Conservation (phyloP, 768 basidiomycete genomes). For the Mrakia gelida region DNA sequence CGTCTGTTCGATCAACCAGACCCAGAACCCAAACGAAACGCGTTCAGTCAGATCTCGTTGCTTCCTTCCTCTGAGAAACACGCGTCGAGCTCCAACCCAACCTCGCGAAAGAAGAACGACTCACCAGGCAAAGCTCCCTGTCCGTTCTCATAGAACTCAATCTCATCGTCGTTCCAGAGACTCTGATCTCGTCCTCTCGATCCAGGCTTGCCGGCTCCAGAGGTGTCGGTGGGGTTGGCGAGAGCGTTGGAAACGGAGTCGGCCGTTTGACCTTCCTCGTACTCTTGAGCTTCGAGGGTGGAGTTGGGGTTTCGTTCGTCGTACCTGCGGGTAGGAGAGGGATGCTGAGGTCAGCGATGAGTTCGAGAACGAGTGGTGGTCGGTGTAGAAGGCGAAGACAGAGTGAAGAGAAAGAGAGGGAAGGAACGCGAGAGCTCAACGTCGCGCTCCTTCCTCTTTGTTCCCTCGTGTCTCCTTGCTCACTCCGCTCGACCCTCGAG, state of each 20-base stretch:
- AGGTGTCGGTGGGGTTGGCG: slow-evolving; percentile 31
- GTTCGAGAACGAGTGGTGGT: no score
- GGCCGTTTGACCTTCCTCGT: slow-evolving; percentile 29
- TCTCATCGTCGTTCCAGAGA: slow-evolving; percentile 41
- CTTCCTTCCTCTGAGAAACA: neutral
- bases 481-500: no score
- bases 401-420: no score
- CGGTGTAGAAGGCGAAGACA: no score
- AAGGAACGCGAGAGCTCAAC: no score
- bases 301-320: slow-evolving; percentile 28
- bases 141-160: slow-evolving; percentile 45
- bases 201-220: slow-evolving; percentile 17
- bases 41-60: neutral
- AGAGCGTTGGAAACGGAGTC: slow-evolving; percentile 12
- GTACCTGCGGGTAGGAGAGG: slow-evolving; percentile 18
- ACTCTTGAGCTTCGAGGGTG: slow-evolving; percentile 27
- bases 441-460: no score
- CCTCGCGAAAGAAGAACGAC: neutral
- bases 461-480: no score
- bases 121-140: slow-evolving; percentile 30
- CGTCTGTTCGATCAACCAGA: neutral
- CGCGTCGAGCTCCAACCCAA: neutral
- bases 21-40: neutral
- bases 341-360: neutral
- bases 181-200: slow-evolving; percentile 35